A percentile compares a stretch with the other conserved stretches of the same genome.
Conservation (phyloP, 2,329 filamentous ascomycete genomes). For the Dactylellina cionopaga region DNA sequence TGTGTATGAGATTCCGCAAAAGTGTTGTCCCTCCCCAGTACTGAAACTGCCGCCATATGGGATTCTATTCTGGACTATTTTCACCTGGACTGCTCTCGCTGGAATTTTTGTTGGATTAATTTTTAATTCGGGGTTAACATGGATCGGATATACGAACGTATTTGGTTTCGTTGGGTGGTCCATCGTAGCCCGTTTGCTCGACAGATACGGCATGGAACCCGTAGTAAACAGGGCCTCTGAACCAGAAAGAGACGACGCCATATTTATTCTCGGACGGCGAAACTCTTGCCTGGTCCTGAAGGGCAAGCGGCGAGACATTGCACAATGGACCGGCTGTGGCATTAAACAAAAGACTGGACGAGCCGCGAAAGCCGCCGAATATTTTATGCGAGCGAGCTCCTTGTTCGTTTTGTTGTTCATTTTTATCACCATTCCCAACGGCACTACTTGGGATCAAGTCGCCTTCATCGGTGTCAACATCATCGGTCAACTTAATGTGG, state of each 20-base stretch:
- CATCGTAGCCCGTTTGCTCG: not conserved
- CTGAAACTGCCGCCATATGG: no score
- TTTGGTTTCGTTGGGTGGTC: constrained; percentile 10
- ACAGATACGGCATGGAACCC: not conserved
- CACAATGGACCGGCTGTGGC: not conserved
- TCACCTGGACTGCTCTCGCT: no score
- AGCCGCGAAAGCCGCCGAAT: not conserved
- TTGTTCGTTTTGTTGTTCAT: not conserved
- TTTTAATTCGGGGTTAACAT: not conserved
- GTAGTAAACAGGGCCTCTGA: not conserved
- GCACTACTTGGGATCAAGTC: constrained; percentile 4
- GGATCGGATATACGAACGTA: not conserved
- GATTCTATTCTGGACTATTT: no score
- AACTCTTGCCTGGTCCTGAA: not conserved
- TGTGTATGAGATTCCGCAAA: no score
- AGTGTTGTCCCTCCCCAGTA: no score
- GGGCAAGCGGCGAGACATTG: not conserved
- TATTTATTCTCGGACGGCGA: constrained; percentile 3
- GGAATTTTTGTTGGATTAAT: not conserved
- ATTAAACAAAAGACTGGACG: not conserved
- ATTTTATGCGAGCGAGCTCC: not conserved
- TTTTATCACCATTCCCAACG: constrained; percentile 1
- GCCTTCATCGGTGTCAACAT: constrained; percentile 7
- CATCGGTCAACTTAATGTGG: not conserved
- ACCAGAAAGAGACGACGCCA: not conserved